phyloP scores from a whole-genome alignment of 2,329 filamentous ascomycete genomes.

The Colletotrichum tabaci region DNA sequence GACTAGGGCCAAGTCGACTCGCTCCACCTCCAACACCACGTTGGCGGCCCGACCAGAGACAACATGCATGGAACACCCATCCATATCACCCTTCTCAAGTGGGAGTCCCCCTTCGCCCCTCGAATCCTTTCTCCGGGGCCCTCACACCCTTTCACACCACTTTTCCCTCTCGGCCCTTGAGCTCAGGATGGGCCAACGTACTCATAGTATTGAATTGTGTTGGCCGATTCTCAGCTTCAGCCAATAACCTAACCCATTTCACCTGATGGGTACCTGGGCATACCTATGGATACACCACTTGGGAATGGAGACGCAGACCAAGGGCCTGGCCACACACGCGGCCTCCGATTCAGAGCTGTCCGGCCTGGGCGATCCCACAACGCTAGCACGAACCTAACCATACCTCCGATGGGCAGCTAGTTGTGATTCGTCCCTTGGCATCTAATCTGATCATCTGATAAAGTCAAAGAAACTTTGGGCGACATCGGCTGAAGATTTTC shows the following conservation, averaged over 20 bases:
- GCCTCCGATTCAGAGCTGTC: slow-evolving; percentile 32
- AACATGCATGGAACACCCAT: slow-evolving; percentile 5
- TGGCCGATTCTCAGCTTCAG: slow-evolving; percentile 27
- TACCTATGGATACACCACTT: background rate
- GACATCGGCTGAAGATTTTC: slow-evolving; percentile 30
- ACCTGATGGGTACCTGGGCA: slow-evolving; percentile 15
- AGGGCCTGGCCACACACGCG: slow-evolving; percentile 36
- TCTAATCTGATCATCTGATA: slow-evolving; percentile 43
- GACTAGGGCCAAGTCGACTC: slow-evolving; percentile 15
- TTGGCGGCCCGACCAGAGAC: slow-evolving; percentile 31
- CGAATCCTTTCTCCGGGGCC: slow-evolving; percentile 4
- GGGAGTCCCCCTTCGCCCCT: background rate
- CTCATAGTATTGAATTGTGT: background rate
- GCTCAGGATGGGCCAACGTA: slow-evolving; percentile 16
- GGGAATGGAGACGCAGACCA: background rate
- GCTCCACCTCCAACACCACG: slow-evolving; percentile 32
- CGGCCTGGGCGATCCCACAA: slow-evolving; percentile 33
- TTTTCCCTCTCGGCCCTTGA: slow-evolving; percentile 7
- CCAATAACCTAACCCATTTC: slow-evolving; percentile 3
- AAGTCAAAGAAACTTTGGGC: slow-evolving; percentile 29
- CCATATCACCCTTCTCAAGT: too few relatives aligned
- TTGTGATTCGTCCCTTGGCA: slow-evolving; percentile 32
- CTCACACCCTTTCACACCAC: slow-evolving; percentile 31
- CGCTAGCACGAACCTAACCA: slow-evolving; percentile 40
- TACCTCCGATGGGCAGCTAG: slow-evolving; percentile 18